Conservation (phyloP, 2,329 filamentous ascomycete species). For the Amauroascus niger region DNA sequence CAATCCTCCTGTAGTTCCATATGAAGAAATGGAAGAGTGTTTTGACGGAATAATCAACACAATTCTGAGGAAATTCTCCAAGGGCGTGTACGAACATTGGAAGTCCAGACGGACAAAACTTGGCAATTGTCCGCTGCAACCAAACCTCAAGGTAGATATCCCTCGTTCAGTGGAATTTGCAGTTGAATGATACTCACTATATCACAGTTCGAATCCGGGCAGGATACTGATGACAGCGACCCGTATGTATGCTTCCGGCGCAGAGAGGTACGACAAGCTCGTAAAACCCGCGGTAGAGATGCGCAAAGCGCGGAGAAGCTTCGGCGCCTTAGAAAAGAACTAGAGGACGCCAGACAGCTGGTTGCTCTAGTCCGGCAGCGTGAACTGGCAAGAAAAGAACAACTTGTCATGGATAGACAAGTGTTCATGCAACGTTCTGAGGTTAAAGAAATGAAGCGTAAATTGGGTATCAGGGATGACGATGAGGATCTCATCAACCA, state of each 20-base stretch:
- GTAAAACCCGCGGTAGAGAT: slow-evolving; percentile 89
- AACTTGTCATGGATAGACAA: slow-evolving; percentile 62
- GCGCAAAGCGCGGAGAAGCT: slow-evolving; percentile 91
- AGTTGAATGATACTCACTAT: slow-evolving; percentile 6
- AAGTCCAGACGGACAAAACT: slow-evolving; percentile 56
- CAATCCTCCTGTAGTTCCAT: slow-evolving; percentile 67
- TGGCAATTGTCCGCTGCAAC: slow-evolving; percentile 64
- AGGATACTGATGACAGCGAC: slow-evolving; percentile 89
- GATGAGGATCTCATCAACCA: slow-evolving; percentile 93
- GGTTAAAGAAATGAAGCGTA: slow-evolving; percentile 80
- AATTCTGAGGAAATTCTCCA: slow-evolving; percentile 52
- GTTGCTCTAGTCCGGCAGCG: slow-evolving; percentile 68
- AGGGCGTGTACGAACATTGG: slow-evolving; percentile 85
- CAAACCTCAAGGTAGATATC: slow-evolving; percentile 58
- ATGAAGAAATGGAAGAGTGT: slow-evolving; percentile 63
- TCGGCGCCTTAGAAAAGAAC: slow-evolving; percentile 78
- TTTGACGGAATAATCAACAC: slow-evolving; percentile 51
- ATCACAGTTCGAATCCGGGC: slow-evolving; percentile 68
- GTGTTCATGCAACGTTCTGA: slow-evolving; percentile 75
- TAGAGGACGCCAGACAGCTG: slow-evolving; percentile 78
- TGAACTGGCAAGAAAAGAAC: slow-evolving; percentile 67
- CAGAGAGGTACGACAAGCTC: slow-evolving; percentile 83
- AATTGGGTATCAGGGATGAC: slow-evolving; percentile 78
- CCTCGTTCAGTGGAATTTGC: background rate
- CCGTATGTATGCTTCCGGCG: slow-evolving; percentile 97